phyloP scores from a whole-genome alignment of 163 green algal species.

The Prototheca stagnorum region DNA sequence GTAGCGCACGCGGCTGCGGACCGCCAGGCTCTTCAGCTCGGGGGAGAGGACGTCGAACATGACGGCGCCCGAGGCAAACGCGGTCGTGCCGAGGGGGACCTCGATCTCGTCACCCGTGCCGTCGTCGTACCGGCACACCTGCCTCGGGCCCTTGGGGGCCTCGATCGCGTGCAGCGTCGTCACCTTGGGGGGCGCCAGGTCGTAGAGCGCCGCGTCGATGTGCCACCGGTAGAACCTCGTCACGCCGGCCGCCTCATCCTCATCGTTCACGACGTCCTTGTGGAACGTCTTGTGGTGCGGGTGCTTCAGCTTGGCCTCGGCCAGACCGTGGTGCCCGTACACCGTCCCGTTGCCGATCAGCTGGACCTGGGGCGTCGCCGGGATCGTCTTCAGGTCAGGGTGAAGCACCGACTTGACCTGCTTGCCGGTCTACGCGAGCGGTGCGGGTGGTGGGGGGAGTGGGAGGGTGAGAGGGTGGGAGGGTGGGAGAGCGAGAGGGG shows the following conservation, averaged over 20 bases:
- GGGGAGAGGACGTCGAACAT: neutral
- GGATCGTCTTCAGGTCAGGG: conserved; percentile 4
- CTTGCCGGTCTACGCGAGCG: neutral
- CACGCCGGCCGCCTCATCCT: conserved; percentile 1
- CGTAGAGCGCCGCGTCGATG: conserved; percentile 2
- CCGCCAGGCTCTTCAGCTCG: neutral
- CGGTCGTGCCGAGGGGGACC: conserved; percentile 1
- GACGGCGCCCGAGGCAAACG: neutral
- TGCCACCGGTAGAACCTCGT: conserved; percentile 1
- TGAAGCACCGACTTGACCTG: conserved; percentile 1
- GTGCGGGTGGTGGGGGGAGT: too few relatives aligned
- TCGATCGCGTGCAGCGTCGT: neutral
- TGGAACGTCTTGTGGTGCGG: conserved; percentile 2
- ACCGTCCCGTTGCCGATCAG: conserved; percentile 1
- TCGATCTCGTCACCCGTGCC: neutral
- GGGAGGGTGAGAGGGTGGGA: too few relatives aligned
- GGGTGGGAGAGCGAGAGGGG: too few relatives aligned
- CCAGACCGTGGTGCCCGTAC: neutral
- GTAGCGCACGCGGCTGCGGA: neutral
- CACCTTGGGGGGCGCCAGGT: conserved; percentile 1
- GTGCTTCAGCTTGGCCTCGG: conserved; percentile 2
- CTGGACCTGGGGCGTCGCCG: conserved; percentile 1
- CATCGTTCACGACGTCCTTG: neutral
- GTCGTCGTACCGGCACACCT: conserved; percentile 1
- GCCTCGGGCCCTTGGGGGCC: neutral